Percentiles rank a stretch among this genome's conserved stretches.
Conservation (phyloP, 2,329 filamentous ascomycete species). For the Dothistroma septosporum region DNA sequence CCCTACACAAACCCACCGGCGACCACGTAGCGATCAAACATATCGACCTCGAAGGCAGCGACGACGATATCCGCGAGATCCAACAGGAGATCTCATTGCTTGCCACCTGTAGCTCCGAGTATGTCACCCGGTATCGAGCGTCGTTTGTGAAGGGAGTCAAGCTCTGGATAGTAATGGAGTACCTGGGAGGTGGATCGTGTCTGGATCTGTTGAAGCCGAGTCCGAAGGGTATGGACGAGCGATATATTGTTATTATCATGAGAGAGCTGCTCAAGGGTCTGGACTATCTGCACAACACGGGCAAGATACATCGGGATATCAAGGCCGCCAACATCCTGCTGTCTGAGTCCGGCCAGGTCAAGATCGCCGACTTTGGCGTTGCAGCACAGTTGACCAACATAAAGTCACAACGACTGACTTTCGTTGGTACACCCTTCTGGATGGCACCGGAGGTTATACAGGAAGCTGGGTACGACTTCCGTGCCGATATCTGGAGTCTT, state of each 20-base stretch:
- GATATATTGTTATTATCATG: slow-evolving; percentile 89
- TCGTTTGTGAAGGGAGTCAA: slow-evolving; percentile 96
- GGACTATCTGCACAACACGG: slow-evolving; percentile 89
- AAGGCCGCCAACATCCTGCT: slow-evolving; percentile 97
- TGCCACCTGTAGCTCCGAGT: slow-evolving; percentile 89
- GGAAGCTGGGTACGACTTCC: slow-evolving; percentile 78
- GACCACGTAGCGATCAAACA: slow-evolving; percentile 95
- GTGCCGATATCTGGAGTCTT: slow-evolving; percentile 89
- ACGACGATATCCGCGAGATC: slow-evolving; percentile 97
- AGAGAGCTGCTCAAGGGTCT: slow-evolving; percentile 84
- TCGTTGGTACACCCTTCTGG: slow-evolving; percentile 96
- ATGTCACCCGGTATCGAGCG: slow-evolving; percentile 92
- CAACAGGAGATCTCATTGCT: slow-evolving; percentile 95
- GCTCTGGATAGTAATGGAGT: slow-evolving; percentile 99
- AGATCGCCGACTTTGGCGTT: slow-evolving; percentile 94
- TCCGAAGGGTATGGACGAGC: slow-evolving; percentile 67
- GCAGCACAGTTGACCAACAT: slow-evolving; percentile 95
- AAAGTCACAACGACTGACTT: slow-evolving; percentile 94
- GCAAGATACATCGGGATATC: slow-evolving; percentile 96
- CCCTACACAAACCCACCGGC: slow-evolving; percentile 83
- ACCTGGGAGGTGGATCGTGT: slow-evolving; percentile 88
- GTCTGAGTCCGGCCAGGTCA: slow-evolving; percentile 80
- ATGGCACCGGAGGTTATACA: slow-evolving; percentile 95
- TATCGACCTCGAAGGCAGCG: slow-evolving; percentile 98
- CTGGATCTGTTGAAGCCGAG: slow-evolving; percentile 90